Conservation (phyloP, 208 protist species). For the Crithidia mellificae region DNA sequence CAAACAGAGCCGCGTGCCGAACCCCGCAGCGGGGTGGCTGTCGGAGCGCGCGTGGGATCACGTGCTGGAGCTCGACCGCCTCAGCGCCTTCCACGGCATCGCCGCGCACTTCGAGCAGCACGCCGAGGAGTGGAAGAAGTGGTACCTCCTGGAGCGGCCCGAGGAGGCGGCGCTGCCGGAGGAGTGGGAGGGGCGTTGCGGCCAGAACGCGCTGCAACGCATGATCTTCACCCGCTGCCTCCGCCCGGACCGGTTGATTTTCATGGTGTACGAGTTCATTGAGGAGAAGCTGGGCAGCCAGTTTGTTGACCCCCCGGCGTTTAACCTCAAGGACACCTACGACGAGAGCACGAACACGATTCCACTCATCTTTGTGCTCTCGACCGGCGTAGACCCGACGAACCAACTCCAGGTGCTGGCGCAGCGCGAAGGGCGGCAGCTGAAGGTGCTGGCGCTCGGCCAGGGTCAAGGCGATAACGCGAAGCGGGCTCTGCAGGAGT, state of each 20-base stretch:
- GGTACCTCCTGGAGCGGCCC: constrained; percentile 94
- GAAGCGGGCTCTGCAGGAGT: constrained; percentile 92
- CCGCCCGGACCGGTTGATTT: constrained; percentile 96
- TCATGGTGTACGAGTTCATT: constrained; percentile 97
- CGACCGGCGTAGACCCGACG: constrained; percentile 97
- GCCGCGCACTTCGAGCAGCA: constrained; percentile 94
- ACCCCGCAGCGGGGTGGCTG: constrained; percentile 96
- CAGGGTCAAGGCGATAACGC: constrained; percentile 97
- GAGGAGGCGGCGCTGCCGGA: constrained; percentile 95
- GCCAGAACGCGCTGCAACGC: constrained; percentile 93
- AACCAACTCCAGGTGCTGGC: constrained; percentile 92
- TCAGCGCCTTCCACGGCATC: constrained; percentile 95
- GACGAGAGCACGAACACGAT: constrained; percentile 91
- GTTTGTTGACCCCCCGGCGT: constrained; percentile 96
- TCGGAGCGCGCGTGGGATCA: constrained; percentile 96
- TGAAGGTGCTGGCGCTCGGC: constrained; percentile 96
- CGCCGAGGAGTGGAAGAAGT: constrained; percentile 93
- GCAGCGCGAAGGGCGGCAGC: constrained; percentile 66
- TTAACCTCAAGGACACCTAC: constrained; percentile 96
- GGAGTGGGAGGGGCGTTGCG: constrained; percentile 93
- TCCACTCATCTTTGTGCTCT: constrained; percentile 98
- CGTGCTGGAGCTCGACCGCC: constrained; percentile 96
- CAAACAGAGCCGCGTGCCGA: constrained; percentile 90
- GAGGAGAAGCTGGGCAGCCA: constrained; percentile 91
- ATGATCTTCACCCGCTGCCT: constrained; percentile 98